phyloP scores from a whole-genome alignment of 2,329 filamentous ascomycete genomes.

The Leptographium radiaticola region DNA sequence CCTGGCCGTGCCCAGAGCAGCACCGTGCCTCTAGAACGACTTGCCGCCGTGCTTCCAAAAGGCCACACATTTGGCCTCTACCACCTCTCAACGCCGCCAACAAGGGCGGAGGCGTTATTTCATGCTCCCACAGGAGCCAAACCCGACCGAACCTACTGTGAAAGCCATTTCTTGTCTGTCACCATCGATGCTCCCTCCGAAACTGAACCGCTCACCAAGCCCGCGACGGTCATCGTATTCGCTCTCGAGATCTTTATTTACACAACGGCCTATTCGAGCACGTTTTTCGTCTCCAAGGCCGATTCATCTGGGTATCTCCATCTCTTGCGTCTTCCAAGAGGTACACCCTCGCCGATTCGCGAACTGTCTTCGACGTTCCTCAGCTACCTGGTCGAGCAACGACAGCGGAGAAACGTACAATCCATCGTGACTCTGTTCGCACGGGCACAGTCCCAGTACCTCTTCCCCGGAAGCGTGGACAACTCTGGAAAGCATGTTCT shows the following conservation, averaged over 20 bases:
- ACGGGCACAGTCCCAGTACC: conserved; percentile 79
- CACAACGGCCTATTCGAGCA: conserved; percentile 66
- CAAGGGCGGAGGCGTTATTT: conserved; percentile 61
- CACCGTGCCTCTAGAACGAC: conserved; percentile 21
- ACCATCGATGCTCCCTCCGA: conserved; percentile 25
- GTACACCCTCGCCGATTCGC: conserved; percentile 60
- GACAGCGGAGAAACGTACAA: conserved; percentile 50
- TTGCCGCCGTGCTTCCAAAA: conserved; percentile 40
- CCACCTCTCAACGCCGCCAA: conserved; percentile 79
- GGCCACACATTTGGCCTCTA: conserved; percentile 54
- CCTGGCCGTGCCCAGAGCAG: conserved; percentile 11
- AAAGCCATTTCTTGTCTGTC: conserved; percentile 61
- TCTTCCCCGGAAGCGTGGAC: conserved; percentile 85
- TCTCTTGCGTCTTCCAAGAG: conserved; percentile 47
- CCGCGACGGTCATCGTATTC: conserved; percentile 49
- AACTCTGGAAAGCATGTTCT: conserved; percentile 80
- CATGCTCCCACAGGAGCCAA: conserved; percentile 59
- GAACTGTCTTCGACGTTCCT: conserved; percentile 65
- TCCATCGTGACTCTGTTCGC: conserved; percentile 84
- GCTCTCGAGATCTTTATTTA: conserved; percentile 84
- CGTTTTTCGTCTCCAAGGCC: conserved; percentile 90
- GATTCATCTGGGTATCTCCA: conserved; percentile 86
- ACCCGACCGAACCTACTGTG: conserved; percentile 69
- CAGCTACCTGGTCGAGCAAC: conserved; percentile 55
- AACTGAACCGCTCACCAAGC: not conserved